Percentiles rank a stretch among this genome's conserved stretches.
Conservation (phyloP, 495 filamentous ascomycete genomes). For the Neurospora sp. region DNA sequence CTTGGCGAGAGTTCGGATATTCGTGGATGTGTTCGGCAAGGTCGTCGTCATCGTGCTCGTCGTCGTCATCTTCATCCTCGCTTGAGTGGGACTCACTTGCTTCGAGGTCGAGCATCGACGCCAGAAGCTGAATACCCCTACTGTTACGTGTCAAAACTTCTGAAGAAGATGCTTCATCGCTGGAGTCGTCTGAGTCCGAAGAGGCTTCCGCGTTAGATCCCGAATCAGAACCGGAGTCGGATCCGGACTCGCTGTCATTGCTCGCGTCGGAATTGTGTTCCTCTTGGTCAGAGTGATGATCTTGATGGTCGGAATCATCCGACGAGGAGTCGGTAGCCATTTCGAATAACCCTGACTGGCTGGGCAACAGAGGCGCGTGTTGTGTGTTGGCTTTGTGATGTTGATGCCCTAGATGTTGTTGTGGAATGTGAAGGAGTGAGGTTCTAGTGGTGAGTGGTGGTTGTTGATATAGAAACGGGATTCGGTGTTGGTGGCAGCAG, state of each 20-base stretch:
- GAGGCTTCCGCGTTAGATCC: background rate
- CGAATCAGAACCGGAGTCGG: background rate
- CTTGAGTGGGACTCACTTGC: conserved; percentile 21
- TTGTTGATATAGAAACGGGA: no score
- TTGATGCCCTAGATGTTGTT: background rate
- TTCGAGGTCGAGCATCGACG: conserved; percentile 18
- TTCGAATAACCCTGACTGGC: background rate
- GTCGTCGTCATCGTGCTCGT: background rate
- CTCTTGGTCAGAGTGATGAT: background rate
- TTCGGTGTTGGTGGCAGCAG: background rate
- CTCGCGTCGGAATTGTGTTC: background rate
- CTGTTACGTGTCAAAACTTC: background rate
- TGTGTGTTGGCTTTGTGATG: no score
- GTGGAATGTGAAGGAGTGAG: background rate
- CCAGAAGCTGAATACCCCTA: background rate
- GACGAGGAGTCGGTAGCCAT: background rate
- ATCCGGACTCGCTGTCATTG: conserved; percentile 1
- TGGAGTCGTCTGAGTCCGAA: conserved; percentile 2
- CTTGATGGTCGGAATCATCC: background rate
- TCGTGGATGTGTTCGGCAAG: background rate
- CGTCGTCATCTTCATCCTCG: conserved; percentile 1
- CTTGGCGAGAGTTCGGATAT: background rate
- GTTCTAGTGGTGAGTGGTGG: no score
- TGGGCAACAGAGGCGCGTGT: background rate
- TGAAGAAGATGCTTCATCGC: background rate